Percentiles rank a stretch among this genome's conserved stretches.
These are phyloP conservation scores for Kregervanrija delftensis DNA, from an alignment of 805 yeast genomes.

Conservation along the genomic window DNA sequence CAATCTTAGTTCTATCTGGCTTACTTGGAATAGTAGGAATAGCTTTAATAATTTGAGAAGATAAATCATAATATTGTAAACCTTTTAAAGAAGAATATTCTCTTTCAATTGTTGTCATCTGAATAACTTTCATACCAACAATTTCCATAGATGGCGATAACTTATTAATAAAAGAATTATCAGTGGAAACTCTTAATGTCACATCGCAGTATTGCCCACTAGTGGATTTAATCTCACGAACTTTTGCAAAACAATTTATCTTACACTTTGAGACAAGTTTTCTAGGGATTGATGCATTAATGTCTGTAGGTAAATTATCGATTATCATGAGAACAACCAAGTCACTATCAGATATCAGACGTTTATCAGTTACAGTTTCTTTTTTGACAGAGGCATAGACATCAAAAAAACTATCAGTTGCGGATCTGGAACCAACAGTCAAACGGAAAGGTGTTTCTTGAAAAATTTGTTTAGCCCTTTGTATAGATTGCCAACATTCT, in stretches of 20 bases:
- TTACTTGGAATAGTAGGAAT: constrained; percentile 41
- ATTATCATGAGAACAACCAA: constrained; percentile 57
- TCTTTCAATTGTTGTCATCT: constrained; percentile 88
- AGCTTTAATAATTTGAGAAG: constrained; percentile 61
- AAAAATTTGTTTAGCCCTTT: constrained; percentile 58
- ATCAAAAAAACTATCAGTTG: constrained; percentile 83
- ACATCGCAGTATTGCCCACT: constrained; percentile 66
- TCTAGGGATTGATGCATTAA: constrained; percentile 13
- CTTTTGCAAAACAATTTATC: constrained; percentile 73
- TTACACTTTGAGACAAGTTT: constrained; percentile 11
- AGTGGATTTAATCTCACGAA: constrained; percentile 62
- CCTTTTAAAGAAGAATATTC: constrained; percentile 83
- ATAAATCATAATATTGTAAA: constrained; percentile 71
- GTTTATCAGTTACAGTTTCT: constrained; percentile 40
- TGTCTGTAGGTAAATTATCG: constrained; percentile 30
- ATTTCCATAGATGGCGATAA: constrained; percentile 60
- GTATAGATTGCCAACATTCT: constrained; percentile 92
- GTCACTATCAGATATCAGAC: constrained; percentile 64
- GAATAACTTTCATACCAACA: constrained; percentile 69
- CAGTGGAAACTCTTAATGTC: constrained; percentile 60
- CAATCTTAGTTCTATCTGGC: constrained; percentile 32
- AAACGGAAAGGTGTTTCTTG: constrained; percentile 58
- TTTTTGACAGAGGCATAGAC: constrained; percentile 68
- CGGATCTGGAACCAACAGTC: constrained; percentile 70
- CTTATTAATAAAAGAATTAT: constrained; percentile 42